These are phyloP conservation scores for Pythium rishiriense DNA, from an alignment of 352 stramenopile genomes.

Conservation along the genomic window DNA sequence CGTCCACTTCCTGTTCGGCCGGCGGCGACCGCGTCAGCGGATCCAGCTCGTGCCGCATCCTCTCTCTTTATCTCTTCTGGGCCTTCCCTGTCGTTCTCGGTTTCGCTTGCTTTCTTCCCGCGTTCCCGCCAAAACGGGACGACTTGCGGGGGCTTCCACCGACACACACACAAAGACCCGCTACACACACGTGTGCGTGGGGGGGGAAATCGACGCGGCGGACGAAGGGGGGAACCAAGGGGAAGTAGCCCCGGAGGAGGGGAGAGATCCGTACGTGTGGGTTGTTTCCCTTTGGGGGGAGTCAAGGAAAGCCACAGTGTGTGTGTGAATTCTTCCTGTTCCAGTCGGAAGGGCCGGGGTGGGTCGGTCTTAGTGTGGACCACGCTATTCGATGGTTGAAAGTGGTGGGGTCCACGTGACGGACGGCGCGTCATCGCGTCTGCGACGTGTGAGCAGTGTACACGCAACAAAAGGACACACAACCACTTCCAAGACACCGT, in stretches of 20 bases:
- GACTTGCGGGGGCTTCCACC: no score
- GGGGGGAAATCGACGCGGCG: no score
- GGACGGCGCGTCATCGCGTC: slow-evolving; percentile 11
- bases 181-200: no score
- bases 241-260: no score
- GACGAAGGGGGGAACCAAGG: no score
- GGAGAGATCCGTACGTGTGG: not conserved
- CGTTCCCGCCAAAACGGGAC: no score
- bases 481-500: not conserved
- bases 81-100: no score
- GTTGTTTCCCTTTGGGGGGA: no score
- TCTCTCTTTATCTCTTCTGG: no score
- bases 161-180: no score
- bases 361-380: not conserved
- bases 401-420: slow-evolving; percentile 17
- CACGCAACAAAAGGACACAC: not conserved
- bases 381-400: slow-evolving; percentile 14
- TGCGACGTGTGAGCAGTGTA: not conserved
- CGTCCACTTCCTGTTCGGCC: slow-evolving; percentile 27
- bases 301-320: not conserved
- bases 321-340: no score
- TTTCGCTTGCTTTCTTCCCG: no score
- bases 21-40: slow-evolving; percentile 20
- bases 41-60: slow-evolving; percentile 30
- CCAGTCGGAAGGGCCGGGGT: not conserved